Percentiles rank a stretch among this genome's conserved stretches.
phyloP scores from a whole-genome alignment of 1,284 basidiomycete species.

The Amylostereum chailletii region DNA sequence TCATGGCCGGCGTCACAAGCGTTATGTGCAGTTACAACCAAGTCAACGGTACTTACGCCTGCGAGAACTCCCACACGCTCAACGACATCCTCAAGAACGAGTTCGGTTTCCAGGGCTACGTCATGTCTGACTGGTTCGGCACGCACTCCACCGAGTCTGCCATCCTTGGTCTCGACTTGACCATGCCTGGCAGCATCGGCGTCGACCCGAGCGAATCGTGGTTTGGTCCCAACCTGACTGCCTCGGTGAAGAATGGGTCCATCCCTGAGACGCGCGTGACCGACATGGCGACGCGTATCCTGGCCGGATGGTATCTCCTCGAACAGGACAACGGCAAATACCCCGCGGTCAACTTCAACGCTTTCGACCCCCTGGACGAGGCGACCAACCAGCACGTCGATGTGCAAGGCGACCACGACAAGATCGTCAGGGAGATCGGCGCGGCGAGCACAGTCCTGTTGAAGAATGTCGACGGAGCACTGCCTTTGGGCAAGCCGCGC shows the following conservation, averaged over 20 bases:
- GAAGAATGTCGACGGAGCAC: constrained; percentile 44
- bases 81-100: constrained; percentile 64
- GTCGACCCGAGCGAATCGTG: constrained; percentile 13
- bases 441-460: constrained; percentile 50
- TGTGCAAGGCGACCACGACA: constrained; percentile 38
- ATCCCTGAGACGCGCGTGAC: constrained; percentile 28
- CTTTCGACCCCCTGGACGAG: background rate
- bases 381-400: constrained; percentile 32
- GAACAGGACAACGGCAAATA: constrained; percentile 48
- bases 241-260: constrained; percentile 33
- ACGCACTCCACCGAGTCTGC: constrained; percentile 11
- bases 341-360: constrained; percentile 29
- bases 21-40: constrained; percentile 75
- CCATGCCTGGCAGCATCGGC: constrained; percentile 17
- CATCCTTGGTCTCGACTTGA: constrained; percentile 16
- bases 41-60: constrained; percentile 74
- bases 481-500: constrained; percentile 40
- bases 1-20: constrained; percentile 66
- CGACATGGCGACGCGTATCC: constrained; percentile 32
- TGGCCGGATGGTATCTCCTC: constrained; percentile 45
- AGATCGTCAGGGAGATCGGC: constrained; percentile 47
- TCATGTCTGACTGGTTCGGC: constrained; percentile 20
- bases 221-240: constrained; percentile 23
- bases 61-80: constrained; percentile 68
- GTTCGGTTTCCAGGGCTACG: constrained; percentile 22